Percentiles rank a stretch among this genome's conserved stretches.
Evolutionary conservation across 106 monocot species (phyloP).

Genomic region (Platanthera guangdongensis): DNA sequence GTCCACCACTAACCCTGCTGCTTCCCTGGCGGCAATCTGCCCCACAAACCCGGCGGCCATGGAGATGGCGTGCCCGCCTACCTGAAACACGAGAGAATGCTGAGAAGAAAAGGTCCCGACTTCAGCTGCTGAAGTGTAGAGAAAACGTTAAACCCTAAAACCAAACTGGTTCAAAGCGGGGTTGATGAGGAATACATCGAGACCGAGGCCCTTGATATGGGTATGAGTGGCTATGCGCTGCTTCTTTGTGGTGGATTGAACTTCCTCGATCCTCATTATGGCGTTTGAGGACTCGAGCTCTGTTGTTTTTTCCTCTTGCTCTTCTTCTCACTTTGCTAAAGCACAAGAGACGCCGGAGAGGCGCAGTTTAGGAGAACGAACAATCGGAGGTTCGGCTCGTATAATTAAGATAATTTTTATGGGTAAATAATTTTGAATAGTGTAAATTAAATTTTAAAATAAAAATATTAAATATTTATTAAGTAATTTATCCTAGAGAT

Average conservation of each 20-base stretch:
- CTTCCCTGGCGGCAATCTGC: slow-evolving; percentile 76
- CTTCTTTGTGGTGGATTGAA: slow-evolving; percentile 71
- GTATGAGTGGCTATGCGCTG: slow-evolving; percentile 78
- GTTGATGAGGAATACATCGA: slow-evolving; percentile 33
- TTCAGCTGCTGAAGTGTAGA: background rate
- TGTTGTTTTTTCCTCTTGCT: background rate
- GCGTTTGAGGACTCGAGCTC: background rate
- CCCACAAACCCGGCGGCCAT: slow-evolving; percentile 95
- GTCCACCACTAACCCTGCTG: slow-evolving; percentile 86
- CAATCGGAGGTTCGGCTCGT: no score
- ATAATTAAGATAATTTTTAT: no score
- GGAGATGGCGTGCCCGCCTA: slow-evolving; percentile 47
- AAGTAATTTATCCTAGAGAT: no score
- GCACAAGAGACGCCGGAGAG: no score
- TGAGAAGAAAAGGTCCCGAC: background rate
- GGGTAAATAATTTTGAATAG: no score
- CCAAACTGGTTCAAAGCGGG: background rate
- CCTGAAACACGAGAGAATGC: slow-evolving; percentile 25
- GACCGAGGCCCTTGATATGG: slow-evolving; percentile 85
- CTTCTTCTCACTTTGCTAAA: background rate
- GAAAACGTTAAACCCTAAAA: slow-evolving; percentile 13
- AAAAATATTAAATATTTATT: no score
- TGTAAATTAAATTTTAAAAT: no score
- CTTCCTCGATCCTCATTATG: slow-evolving; percentile 69
- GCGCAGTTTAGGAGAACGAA: no score